Conservation (phyloP, 495 filamentous ascomycete genomes). For the Chaetomium tenue region DNA sequence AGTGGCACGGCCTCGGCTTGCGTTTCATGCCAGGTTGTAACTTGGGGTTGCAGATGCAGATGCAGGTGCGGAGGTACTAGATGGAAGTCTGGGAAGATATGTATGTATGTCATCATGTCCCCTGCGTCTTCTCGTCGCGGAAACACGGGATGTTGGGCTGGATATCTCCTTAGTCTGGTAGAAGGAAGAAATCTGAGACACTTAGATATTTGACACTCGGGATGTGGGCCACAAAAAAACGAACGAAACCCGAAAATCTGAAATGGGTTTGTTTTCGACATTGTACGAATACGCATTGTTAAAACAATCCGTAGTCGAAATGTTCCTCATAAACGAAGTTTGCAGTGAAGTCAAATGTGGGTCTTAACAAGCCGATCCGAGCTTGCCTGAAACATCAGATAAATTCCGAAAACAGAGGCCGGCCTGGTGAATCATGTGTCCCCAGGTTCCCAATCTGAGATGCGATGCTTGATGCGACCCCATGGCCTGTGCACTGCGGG, state of each 20-base stretch:
- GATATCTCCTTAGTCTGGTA: constrained; percentile 5
- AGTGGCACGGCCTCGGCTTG: constrained; percentile 9
- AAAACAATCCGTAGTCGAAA: no score
- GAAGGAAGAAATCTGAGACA: constrained; percentile 5
- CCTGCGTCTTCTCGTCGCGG: neutral
- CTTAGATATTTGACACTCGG: no score
- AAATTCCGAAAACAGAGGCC: neutral
- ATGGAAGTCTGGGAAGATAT: neutral
- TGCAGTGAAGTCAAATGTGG: neutral
- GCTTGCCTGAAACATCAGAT: constrained; percentile 12
- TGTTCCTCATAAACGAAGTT: neutral
- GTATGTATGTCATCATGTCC: neutral
- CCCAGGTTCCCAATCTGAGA: constrained; percentile 5
- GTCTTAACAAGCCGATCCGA: neutral
- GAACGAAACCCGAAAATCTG: no score
- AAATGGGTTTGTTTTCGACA: no score
- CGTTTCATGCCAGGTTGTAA: constrained; percentile 3
- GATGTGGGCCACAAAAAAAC: no score
- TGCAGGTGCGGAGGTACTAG: neutral
- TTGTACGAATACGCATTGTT: no score
- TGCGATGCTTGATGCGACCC: constrained; percentile 4
- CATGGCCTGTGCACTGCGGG: constrained; percentile 3
- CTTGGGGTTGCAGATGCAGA: neutral
- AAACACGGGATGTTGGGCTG: neutral
- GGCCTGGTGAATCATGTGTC: neutral